Percentiles rank a stretch among this genome's conserved stretches.
These are phyloP conservation scores for Mortierella antarctica DNA, from an alignment of 192 early-diverging fungal genomes.

Conservation along the genomic window DNA sequence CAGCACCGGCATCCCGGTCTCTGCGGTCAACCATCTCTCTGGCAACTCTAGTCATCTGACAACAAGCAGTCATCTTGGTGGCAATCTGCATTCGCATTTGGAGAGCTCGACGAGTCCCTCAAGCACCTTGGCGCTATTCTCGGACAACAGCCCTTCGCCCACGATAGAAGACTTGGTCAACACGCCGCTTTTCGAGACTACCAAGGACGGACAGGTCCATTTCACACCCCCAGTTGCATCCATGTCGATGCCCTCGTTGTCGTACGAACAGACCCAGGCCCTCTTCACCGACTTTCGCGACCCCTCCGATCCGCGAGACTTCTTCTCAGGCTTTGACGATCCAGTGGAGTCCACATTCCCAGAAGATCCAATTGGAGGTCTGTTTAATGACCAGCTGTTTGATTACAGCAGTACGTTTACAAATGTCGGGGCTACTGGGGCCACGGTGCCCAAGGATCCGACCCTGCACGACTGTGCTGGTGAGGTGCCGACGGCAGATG, in stretches of 20 bases:
- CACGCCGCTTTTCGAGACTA: slow-evolving; percentile 19
- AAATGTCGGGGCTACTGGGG: slow-evolving; percentile 11
- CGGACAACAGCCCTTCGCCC: slow-evolving; percentile 29
- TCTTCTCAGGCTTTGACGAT: slow-evolving; percentile 30
- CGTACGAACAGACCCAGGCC: slow-evolving; percentile 40
- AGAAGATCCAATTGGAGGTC: slow-evolving; percentile 6
- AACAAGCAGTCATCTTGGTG: too few relatives aligned
- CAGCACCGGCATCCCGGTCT: too few relatives aligned
- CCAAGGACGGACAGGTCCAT: slow-evolving; percentile 2
- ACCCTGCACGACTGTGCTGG: not conserved
- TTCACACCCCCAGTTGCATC: slow-evolving; percentile 6
- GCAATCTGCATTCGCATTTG: too few relatives aligned
- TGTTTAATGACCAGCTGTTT: slow-evolving; percentile 41
- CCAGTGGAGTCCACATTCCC: slow-evolving; percentile 12
- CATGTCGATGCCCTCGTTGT: slow-evolving; percentile 20
- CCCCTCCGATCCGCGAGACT: slow-evolving; percentile 29
- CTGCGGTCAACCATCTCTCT: too few relatives aligned
- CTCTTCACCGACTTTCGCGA: slow-evolving; percentile 52
- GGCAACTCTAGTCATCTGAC: too few relatives aligned
- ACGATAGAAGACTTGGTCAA: slow-evolving; percentile 41
- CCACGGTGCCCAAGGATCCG: not conserved
- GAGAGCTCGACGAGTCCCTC: slow-evolving; percentile 12
- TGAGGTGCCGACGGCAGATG: not conserved
- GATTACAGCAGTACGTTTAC: slow-evolving; percentile 25
- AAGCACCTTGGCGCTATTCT: slow-evolving; percentile 14